Base-by-base conservation (phyloP, 306 rosid species). In the Calophaca sinica region DNA sequence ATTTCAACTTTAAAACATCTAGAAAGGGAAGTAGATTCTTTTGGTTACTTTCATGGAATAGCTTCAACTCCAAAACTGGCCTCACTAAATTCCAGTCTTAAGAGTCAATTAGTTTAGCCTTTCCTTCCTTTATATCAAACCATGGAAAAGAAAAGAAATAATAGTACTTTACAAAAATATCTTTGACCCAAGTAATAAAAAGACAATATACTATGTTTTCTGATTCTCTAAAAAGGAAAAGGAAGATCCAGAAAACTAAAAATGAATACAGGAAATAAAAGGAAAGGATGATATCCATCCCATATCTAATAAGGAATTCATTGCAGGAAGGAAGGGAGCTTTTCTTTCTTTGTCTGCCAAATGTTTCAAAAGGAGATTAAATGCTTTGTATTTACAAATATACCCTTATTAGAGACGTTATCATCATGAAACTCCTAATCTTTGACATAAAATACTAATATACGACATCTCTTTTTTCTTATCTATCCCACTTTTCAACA, bases 261-360 rank as follows among this genome's bases (percentile, higher is more conserved):
- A 52, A 38, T 38, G 5, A 59, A 73, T 41, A 62, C 49, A 60
- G 71, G 75, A 39, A 68, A 48, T 7, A 45, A 73, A 67, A 42
- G 13, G 12, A 20, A 39, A 80, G 46, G 57, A 58, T 39, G 52
- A 55, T 57, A 58, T n/a, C 60, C 33, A 71, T 77, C 61, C 66
- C 39, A 57, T 54, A 57, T 58, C 75, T 51, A 65, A 49, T 9
- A 50, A 8, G 72, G 50, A 39, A 76, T 38, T 64, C 54, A 45
- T 53, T 57, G 45, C 67, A 72, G 63, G 38, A 73, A 58, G 45
- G 13, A 82, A 49, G 79, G 72, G 46, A 60, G 39, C 44, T 41
- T 31, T 28, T 50, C 38, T 13, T 67, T 70, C 67, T 49, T 33
- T 62, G 31, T 38, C 61, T 57, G 67, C 46, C 39, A 63, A 41